These are phyloP conservation scores for Penicillium hesseltinei DNA, from an alignment of 2,329 filamentous ascomycete genomes.

Conservation along the genomic window DNA sequence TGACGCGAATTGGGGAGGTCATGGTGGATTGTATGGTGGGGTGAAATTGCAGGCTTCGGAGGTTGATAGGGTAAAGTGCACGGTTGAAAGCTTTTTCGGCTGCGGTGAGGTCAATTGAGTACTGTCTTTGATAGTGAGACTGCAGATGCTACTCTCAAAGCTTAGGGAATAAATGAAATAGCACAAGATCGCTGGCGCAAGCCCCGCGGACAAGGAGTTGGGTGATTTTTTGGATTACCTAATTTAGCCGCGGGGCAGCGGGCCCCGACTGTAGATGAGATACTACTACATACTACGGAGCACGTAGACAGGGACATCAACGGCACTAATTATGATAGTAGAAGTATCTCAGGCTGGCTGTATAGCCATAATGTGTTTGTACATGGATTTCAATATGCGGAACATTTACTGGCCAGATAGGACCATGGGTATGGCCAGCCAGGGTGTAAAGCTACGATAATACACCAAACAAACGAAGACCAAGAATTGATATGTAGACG, in stretches of 20 bases:
- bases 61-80: neutral
- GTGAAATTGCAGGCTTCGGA: constrained; percentile 1
- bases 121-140: neutral
- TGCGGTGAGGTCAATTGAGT: constrained; percentile 7
- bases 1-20: constrained; percentile 50
- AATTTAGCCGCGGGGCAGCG: constrained; percentile 6
- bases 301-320: neutral
- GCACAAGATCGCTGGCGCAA: neutral
- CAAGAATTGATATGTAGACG: neutral
- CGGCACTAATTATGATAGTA: neutral
- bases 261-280: neutral
- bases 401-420: too few species aligned
- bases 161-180: neutral
- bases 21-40: constrained; percentile 20
- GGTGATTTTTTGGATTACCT: constrained; percentile 4
- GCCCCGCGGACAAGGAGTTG: neutral
- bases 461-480: neutral
- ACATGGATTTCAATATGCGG: neutral
- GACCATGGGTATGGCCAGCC: neutral
- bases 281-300: neutral
- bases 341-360: neutral
- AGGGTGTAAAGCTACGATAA: neutral
- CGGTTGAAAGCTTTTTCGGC: neutral
- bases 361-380: neutral
- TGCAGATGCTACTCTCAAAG: constrained; percentile 2